Evolutionary conservation across 2,329 filamentous ascomycete species (phyloP), one percentile per base, ranked within the genome.

Genomic region (Pseudogymnoascus sp.): DNA sequence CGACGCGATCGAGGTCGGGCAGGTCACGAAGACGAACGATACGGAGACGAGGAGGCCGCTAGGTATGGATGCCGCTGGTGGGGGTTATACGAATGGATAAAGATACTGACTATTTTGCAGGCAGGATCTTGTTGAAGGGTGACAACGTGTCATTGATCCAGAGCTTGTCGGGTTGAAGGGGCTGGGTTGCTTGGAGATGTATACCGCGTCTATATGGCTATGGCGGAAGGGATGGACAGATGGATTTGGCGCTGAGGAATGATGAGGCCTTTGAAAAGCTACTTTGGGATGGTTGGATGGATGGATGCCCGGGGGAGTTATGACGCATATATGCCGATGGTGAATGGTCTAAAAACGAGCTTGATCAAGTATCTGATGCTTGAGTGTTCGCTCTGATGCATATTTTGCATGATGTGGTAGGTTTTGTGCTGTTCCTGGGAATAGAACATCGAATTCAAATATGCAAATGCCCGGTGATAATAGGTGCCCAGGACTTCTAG

Each of bases 1-100:
- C 73, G 92, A 99, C 71, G 95, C 95, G 31, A 86, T 97, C 63
- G 93, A 98, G 78, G 92, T 99, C 50, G 90, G 88, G 75, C 84
- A 91, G 73, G 81, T 90, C 62, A 92, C 89, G 66, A 96, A 96
- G 81, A 87, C 85, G 14, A 88, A 90, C 43, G 86, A 88, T 68
- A 26, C 56, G 3, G 93, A 96, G 78, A 87, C 85, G 68, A 84
- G 93, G 75, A 87, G 90, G 76, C 81, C 86, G 46, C 76, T 97
- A 61, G 93, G 93, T 96, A 82, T 66, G 82, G 72, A 74, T 78
- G 60, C 73, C 78, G 65, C 75, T 10, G 24, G 43, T 28, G 24
- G n/a, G 24, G 14, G 26, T 8, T 12, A n/a, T 50, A 12, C 14
- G 6, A 50, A 28, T 28, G 43, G 24, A 53, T 53, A 22, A 41